Percentiles rank a stretch among this genome's conserved stretches.
These are phyloP conservation scores for Clarireedia monteithiana DNA, from an alignment of 2,329 filamentous ascomycete species.

Conservation along the genomic window DNA sequence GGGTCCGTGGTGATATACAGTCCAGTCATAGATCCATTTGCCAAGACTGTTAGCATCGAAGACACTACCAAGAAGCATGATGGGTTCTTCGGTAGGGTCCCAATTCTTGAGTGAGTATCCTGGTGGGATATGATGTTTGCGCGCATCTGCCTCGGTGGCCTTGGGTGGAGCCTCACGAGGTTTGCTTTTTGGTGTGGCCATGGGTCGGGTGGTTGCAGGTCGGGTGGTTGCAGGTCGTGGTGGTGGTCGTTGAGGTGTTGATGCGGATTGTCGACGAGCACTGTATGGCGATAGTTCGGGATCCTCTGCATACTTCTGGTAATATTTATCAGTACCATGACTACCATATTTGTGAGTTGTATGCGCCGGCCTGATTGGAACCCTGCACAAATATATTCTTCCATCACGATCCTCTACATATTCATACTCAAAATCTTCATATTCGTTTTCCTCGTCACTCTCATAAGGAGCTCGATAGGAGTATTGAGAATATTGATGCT, in stretches of 20 bases:
- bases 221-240: slow-evolving; percentile 21
- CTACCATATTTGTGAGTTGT: slow-evolving; percentile 28
- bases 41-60: slow-evolving; percentile 96
- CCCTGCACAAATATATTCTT: slow-evolving; percentile 17
- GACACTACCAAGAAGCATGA: slow-evolving; percentile 87
- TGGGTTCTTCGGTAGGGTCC: slow-evolving; percentile 90
- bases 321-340: slow-evolving; percentile 31
- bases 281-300: slow-evolving; percentile 19
- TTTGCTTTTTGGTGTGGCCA: slow-evolving; percentile 25
- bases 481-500: slow-evolving; percentile 26
- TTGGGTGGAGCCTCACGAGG: slow-evolving; percentile 34
- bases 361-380: slow-evolving; percentile 14
- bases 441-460: slow-evolving; percentile 32
- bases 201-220: slow-evolving; percentile 18
- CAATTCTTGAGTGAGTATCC: slow-evolving; percentile 98
- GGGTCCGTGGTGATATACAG: slow-evolving; percentile 79
- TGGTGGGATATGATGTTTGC: slow-evolving; percentile 66
- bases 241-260: slow-evolving; percentile 27
- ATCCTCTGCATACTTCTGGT: slow-evolving; percentile 26
- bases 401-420: slow-evolving; percentile 27
- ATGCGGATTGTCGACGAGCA: slow-evolving; percentile 23
- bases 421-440: slow-evolving; percentile 18
- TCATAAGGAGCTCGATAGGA: slow-evolving; percentile 31
- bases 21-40: slow-evolving; percentile 99
- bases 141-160: slow-evolving; percentile 53